Evolutionary conservation across 2,329 filamentous ascomycete genomes (phyloP).

Genomic region (Sporothrix pseudoabietina): DNA sequence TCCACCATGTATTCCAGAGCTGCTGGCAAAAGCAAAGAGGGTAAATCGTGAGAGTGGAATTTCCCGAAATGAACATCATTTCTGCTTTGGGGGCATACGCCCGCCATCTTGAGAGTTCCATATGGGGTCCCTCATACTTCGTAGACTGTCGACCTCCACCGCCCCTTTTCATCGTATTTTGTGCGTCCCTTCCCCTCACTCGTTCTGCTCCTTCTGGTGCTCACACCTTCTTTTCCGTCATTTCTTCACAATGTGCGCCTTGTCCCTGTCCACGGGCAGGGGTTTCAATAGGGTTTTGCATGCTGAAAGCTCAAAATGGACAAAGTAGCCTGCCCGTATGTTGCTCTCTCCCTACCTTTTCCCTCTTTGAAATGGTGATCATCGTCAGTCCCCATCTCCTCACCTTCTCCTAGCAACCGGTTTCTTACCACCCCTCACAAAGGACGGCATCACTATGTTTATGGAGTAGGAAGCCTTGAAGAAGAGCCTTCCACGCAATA

Average conservation of each 20-base stretch:
- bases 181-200: not conserved
- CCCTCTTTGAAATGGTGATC: conserved; percentile 4
- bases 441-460: not conserved
- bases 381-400: not conserved
- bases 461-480: not conserved
- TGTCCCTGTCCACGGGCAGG: not conserved
- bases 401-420: not conserved
- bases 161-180: not conserved
- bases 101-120: not conserved
- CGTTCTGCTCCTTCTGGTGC: not conserved
- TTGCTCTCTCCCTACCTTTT: not conserved
- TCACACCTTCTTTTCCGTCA: conserved; percentile 10
- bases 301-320: not conserved
- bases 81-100: not conserved
- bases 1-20: not conserved
- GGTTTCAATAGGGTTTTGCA: not conserved
- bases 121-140: not conserved
- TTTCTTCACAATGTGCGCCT: not conserved
- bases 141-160: not conserved
- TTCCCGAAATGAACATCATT: conserved; percentile 21
- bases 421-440: not conserved
- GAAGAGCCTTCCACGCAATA: not conserved
- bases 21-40: not conserved
- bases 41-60: conserved; percentile 3
- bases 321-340: not conserved